These are phyloP conservation scores for Hydnum rufescens DNA, from an alignment of 768 basidiomycete species.

Conservation along the genomic window DNA sequence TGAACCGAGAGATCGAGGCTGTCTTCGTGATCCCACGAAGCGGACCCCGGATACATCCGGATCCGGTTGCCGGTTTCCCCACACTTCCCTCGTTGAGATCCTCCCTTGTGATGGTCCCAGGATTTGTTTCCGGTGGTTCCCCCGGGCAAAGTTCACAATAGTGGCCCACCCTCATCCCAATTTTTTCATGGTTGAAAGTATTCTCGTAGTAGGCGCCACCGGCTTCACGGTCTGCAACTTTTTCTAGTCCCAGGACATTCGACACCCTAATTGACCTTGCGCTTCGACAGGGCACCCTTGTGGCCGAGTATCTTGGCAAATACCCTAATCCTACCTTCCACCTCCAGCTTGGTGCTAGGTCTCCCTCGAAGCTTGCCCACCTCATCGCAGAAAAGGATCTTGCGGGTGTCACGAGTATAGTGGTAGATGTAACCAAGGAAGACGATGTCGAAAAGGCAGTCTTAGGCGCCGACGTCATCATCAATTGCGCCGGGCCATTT, in stretches of 20 bases:
- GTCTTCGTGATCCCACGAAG: no score
- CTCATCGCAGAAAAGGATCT: constrained; percentile 29
- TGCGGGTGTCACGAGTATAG: constrained; percentile 24
- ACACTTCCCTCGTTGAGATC: no score
- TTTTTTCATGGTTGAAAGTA: constrained; percentile 12
- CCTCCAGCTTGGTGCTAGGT: constrained; percentile 52
- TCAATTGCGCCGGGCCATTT: constrained; percentile 62
- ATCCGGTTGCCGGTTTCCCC: no score
- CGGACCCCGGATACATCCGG: no score
- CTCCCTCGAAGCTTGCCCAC: constrained; percentile 35
- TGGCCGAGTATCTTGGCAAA: constrained; percentile 40
- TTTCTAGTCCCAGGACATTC: background rate
- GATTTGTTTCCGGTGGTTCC: no score
- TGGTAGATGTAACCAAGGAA: constrained; percentile 39
- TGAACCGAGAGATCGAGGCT: no score
- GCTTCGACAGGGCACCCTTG: constrained; percentile 30
- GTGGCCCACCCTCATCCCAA: no score
- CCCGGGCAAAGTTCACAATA: no score
- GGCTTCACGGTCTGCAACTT: constrained; percentile 18
- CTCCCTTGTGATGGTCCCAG: no score
- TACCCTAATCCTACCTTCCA: constrained; percentile 46
- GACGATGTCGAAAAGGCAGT: constrained; percentile 39
- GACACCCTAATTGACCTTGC: background rate
- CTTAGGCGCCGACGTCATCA: constrained; percentile 39
- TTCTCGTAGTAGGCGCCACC: constrained; percentile 56